A percentile compares a stretch with the other conserved stretches of the same genome.
Evolutionary conservation across 2,329 filamentous ascomycete species (phyloP).

Genomic region (Didymella lethalis): DNA sequence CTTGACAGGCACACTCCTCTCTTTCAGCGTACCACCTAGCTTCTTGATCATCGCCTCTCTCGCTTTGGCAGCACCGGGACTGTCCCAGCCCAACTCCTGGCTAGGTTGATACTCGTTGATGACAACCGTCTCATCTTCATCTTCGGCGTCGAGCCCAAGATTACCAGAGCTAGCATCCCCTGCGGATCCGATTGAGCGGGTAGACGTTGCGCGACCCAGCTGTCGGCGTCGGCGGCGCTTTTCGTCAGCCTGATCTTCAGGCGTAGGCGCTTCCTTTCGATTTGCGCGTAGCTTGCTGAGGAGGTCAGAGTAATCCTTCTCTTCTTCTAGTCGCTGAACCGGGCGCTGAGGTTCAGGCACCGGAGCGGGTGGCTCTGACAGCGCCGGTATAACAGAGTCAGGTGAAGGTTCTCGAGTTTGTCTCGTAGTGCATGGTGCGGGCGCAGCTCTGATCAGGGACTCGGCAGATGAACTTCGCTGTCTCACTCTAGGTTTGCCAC

Average conservation of each 20-base stretch:
- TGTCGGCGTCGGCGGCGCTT: conserved; percentile 36
- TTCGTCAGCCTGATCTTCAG: conserved; percentile 31
- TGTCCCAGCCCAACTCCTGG: conserved; percentile 51
- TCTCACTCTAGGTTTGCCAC: conserved; percentile 23
- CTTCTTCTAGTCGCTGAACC: conserved; percentile 27
- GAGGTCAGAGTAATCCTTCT: conserved; percentile 45
- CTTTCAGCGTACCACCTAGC: conserved; percentile 47
- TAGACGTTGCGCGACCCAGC: conserved; percentile 45
- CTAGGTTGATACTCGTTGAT: conserved; percentile 45
- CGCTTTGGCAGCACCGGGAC: conserved; percentile 45
- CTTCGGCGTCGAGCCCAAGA: conserved; percentile 26
- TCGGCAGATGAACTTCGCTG: conserved; percentile 34
- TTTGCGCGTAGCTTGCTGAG: conserved; percentile 43
- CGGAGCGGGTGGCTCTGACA: conserved; percentile 25
- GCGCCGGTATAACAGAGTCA: conserved; percentile 37
- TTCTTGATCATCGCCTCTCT: conserved; percentile 48
- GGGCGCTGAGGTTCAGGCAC: conserved; percentile 19
- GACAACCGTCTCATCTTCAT: conserved; percentile 28
- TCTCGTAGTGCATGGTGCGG: conserved; percentile 24
- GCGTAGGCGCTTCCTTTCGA: conserved; percentile 35
- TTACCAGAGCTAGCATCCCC: conserved; percentile 37
- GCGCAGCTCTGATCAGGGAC: conserved; percentile 30
- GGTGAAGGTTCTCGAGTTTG: conserved; percentile 29
- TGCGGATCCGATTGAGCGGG: conserved; percentile 40
- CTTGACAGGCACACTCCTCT: conserved; percentile 36